These are phyloP conservation scores for Colletotrichum sp. DNA, from an alignment of 2,329 filamentous ascomycete genomes.

Conservation along the genomic window DNA sequence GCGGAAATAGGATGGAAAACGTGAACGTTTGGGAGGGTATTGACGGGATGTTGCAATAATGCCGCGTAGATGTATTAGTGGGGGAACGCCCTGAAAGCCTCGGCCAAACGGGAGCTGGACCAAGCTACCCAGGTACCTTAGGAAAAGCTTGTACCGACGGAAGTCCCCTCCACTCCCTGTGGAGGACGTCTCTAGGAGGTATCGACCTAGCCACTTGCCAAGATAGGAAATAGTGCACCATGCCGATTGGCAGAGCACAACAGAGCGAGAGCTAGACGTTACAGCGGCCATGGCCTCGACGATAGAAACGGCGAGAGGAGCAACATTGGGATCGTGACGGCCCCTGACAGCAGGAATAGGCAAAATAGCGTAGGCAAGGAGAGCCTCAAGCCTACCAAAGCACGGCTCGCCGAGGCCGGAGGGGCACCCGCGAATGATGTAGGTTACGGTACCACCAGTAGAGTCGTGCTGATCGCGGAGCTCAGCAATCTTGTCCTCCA, in stretches of 20 bases:
- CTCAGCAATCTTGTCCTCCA: no score
- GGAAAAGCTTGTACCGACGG: background rate
- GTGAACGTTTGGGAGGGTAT: background rate
- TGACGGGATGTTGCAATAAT: background rate
- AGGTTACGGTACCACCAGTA: conserved; percentile 88
- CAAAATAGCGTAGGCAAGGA: conserved; percentile 90
- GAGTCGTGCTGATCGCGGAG: background rate
- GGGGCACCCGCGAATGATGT: conserved; percentile 86
- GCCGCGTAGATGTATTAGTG: background rate
- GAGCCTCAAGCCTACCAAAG: conserved; percentile 95
- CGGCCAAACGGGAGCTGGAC: background rate
- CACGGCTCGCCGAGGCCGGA: conserved; percentile 88
- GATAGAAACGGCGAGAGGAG: conserved; percentile 84
- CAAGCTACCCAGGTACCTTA: background rate
- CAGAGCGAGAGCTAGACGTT: no score
- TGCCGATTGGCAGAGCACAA: no score
- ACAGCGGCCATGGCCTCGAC: conserved; percentile 87
- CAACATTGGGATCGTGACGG: conserved; percentile 91
- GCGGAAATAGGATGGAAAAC: background rate
- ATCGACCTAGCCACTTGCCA: background rate
- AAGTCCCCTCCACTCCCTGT: background rate
- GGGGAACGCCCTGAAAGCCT: conserved; percentile 2
- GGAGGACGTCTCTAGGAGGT: background rate
- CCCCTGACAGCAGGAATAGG: conserved; percentile 95
- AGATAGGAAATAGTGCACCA: conserved; percentile 5